phyloP scores from a whole-genome alignment of 805 yeast genomes.

The Saccharomycopsis capsularis region DNA sequence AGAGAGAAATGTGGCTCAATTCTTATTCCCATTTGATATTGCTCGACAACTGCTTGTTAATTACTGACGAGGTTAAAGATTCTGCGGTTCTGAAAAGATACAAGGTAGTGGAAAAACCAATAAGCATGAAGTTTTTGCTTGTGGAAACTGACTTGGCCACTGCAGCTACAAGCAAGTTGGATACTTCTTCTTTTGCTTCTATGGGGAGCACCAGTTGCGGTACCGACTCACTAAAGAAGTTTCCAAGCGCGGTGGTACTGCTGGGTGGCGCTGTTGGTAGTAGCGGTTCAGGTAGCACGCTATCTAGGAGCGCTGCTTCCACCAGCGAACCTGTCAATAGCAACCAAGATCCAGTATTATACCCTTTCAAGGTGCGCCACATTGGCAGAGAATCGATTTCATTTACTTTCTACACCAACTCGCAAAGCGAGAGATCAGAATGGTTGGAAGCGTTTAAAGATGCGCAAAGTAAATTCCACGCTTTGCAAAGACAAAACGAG shows the following conservation, averaged over 20 bases:
- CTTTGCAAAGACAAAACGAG: constrained; percentile 35
- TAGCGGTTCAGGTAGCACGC: not conserved
- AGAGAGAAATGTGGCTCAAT: constrained; percentile 60
- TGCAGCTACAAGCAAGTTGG: no score
- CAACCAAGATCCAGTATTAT: constrained; percentile 22
- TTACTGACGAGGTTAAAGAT: constrained; percentile 50
- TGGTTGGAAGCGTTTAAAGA: constrained; percentile 51
- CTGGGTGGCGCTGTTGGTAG: not conserved
- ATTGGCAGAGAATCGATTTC: constrained; percentile 48
- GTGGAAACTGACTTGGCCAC: constrained; percentile 32
- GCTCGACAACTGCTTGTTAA: constrained; percentile 62
- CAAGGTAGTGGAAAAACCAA: constrained; percentile 49
- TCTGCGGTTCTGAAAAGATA: constrained; percentile 29
- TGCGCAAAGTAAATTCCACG: constrained; percentile 38
- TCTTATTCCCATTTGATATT: constrained; percentile 49
- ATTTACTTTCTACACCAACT: constrained; percentile 43
- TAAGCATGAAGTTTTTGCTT: constrained; percentile 52
- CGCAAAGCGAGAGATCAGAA: constrained; percentile 42
- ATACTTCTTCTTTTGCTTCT: no score
- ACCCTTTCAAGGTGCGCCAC: constrained; percentile 45
- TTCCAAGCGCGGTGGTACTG: no score
- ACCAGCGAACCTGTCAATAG: not conserved
- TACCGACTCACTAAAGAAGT: no score
- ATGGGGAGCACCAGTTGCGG: no score
- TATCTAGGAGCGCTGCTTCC: no score